Evolutionary conservation across 2,329 filamentous ascomycete species (phyloP), one percentile per base, ranked within the genome.

Genomic region (Verticillium albo-atrum): DNA sequence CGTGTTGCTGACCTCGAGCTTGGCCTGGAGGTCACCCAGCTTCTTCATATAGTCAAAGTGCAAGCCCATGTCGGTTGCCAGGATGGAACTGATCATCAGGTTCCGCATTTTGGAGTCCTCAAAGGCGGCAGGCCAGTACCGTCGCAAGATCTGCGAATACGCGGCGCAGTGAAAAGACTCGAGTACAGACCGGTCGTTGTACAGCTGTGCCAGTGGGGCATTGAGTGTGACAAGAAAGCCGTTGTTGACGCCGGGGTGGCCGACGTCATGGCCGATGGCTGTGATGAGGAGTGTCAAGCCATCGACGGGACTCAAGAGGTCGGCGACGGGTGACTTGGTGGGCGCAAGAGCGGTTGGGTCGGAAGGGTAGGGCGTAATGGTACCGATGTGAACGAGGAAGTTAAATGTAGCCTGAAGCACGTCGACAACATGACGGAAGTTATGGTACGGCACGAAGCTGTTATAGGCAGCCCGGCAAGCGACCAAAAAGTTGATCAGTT

Each of bases 141-240:
- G 86, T 55, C 94, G 89, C 50, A 99, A 83, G 42, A 99, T 97
- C 70, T 98, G 95, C 0, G 93, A 97, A 69, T 94, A 99, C 2
- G 95, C 95, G 1, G 95, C 95, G 70, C 95, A 97, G 72, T 99
- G 95, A 68, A 98, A 99, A 0, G 94, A 96, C 75, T 99, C 95
- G 37, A 99, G 82, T 17, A 99, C 95, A 1, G 95, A 98, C 59
- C 91, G 90, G 73, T 99, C 95, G 70, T 98, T 98, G 78, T 98
- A 99, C 15, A 98, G 81, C 72, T 97, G 93, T 14, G 95, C 95
- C 28, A 99, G 79, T 1, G 95, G 94, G 20, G 95, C 91, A 71
- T 97, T 97, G 32, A 97, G 83, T 32, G 91, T 92, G 20, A 97
- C 88, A 5, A 99, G 80, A 71, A 99, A 99, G 30, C 94, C 92